Conservation (phyloP, 2,329 filamentous ascomycete species). For the Cadophora luteo-olivacea region DNA sequence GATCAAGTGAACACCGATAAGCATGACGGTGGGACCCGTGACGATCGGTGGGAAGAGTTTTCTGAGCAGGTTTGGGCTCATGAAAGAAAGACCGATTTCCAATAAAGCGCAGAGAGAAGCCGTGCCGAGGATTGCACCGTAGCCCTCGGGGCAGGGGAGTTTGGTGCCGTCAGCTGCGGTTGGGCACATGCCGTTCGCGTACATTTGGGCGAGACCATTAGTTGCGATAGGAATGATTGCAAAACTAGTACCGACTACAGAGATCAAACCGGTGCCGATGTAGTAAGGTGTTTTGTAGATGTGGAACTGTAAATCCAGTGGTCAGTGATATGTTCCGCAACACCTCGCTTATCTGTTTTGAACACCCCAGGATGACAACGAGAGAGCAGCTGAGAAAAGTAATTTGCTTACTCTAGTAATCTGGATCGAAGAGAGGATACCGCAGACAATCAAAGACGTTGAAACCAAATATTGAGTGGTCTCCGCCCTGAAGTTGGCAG, state of each 20-base stretch:
- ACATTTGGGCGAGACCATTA: constrained; percentile 79
- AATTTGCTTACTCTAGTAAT: constrained; percentile 58
- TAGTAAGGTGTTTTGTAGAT: constrained; percentile 75
- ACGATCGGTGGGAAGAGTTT: constrained; percentile 81
- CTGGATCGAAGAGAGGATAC: constrained; percentile 75
- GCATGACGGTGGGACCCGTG: constrained; percentile 73
- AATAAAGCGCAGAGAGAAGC: constrained; percentile 68
- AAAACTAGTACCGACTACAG: constrained; percentile 81
- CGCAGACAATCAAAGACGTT: constrained; percentile 72
- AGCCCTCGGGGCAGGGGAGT: constrained; percentile 77
- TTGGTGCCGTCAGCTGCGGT: constrained; percentile 64
- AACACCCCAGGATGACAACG: not conserved
- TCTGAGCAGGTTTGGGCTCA: constrained; percentile 71
- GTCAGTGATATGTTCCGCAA: not conserved
- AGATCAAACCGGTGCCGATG: constrained; percentile 79
- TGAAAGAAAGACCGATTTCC: constrained; percentile 77
- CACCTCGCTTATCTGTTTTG: not conserved
- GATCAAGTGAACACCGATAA: constrained; percentile 78
- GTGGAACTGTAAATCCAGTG: constrained; percentile 59
- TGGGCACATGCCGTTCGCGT: constrained; percentile 53
- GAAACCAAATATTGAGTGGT: constrained; percentile 73
- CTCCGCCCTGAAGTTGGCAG: constrained; percentile 60
- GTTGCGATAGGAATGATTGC: constrained; percentile 76
- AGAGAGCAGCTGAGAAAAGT: not conserved
- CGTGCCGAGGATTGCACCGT: constrained; percentile 78